Base-by-base conservation (phyloP, 306 rosid genomes). In the Biancaea sappan region DNA sequence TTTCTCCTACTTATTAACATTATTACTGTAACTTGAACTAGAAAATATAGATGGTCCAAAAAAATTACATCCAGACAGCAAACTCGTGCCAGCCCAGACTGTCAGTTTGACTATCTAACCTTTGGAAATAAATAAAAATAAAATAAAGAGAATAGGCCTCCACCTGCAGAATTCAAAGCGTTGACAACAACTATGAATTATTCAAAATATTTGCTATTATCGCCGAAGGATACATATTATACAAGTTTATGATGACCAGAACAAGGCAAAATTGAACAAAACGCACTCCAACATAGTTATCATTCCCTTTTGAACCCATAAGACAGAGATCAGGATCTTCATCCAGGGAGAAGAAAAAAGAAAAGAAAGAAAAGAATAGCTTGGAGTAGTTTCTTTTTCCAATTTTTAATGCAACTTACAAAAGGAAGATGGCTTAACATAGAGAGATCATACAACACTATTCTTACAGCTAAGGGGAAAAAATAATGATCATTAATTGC, bases 321-420 rank as follows among this genome's bases (percentile, higher is more conserved):
- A 57, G 29, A 15, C 34, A 53, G 52, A 63, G 70, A 72, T 54
- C 31, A 57, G 32, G 41, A 47, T 66, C 25, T 60, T 74, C 18
- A 51, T 50, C 57, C 29, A 38, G 78, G 26, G 28, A 50, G 1
- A 4, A 21, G 78, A 35, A 37, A 50, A 3, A 4, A 21, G 12
- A 7, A 2, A 8, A 2, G 5, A 60, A 0, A 4, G 0, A 71
- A 40, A 73, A 50, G n/a, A 75, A 72, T 37, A 83, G 69, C 28
- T 74, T 40, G 37, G 74, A 51, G 57, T 63, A 78, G 46, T 74
- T 73, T 38, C 73, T 47, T 69, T 62, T 35, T 54, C 32, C 57
- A 65, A 63, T 68, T 67, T 77, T 31, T 69, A 61, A 62, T 87
- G 78, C 83, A 76, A 76, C 81, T 81, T 79, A 78, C 86, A 81